Percentiles rank a stretch among this genome's conserved stretches.
phyloP scores from a whole-genome alignment of 306 rosid genomes.

The Mucuna pruriens region DNA sequence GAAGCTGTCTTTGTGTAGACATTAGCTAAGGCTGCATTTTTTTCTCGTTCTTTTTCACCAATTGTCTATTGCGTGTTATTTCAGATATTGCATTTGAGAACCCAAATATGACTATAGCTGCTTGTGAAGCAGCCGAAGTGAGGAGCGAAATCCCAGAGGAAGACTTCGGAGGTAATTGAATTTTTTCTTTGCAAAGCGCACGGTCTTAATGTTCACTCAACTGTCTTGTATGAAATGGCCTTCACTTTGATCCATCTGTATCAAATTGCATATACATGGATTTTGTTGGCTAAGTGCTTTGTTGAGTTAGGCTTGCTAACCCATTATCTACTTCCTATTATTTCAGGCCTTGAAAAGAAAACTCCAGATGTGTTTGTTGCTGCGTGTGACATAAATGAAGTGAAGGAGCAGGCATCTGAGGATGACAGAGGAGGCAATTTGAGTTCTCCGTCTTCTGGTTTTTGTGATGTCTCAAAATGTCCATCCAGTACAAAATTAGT shows the following conservation, averaged over 20 bases:
- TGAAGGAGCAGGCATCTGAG: slow-evolving; percentile 51
- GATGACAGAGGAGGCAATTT: slow-evolving; percentile 43
- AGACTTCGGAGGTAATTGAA: slow-evolving; percentile 39
- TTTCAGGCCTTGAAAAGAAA: slow-evolving; percentile 54
- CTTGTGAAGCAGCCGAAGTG: slow-evolving; percentile 6
- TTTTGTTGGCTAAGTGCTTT: slow-evolving; percentile 18
- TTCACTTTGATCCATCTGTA: slow-evolving; percentile 1
- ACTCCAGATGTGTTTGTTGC: slow-evolving; percentile 48
- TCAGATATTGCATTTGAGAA: slow-evolving; percentile 34
- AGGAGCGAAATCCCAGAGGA: slow-evolving; percentile 42
- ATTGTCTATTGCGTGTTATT: slow-evolving; percentile 28
- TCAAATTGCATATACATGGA: slow-evolving; percentile 4
- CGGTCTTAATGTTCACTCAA: neutral
- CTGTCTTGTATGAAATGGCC: neutral
- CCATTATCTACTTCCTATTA: slow-evolving; percentile 27
- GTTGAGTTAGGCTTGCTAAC: slow-evolving; percentile 27
- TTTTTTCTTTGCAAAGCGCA: slow-evolving; percentile 9
- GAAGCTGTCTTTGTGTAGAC: neutral
- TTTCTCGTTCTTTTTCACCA: neutral
- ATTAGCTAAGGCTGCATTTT: neutral
- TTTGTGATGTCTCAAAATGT: slow-evolving; percentile 45
- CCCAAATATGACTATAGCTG: slow-evolving; percentile 28
- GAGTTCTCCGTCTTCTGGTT: slow-evolving; percentile 45
- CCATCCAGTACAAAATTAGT: slow-evolving; percentile 49
- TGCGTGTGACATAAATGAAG: slow-evolving; percentile 37